phyloP scores from a whole-genome alignment of 345 rosid species.

The Firmiana major region DNA sequence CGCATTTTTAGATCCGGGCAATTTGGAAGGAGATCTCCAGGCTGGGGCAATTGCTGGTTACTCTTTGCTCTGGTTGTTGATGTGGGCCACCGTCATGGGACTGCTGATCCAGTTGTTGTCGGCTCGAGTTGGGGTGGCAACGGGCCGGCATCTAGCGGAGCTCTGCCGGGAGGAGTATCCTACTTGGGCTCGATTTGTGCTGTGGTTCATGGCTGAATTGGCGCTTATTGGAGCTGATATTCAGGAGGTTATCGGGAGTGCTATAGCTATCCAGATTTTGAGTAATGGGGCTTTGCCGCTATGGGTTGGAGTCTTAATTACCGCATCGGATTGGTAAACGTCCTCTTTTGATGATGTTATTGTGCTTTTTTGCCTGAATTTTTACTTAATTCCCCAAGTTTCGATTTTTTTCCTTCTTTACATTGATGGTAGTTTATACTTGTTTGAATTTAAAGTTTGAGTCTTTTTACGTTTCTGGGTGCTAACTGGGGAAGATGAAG shows the following conservation, averaged over 20 bases:
- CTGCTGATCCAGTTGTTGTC: constrained; percentile 77
- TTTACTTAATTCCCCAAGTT: not conserved
- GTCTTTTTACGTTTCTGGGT: not conserved
- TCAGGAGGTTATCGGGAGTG: constrained; percentile 96
- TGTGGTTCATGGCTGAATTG: constrained; percentile 93
- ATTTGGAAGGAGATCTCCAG: constrained; percentile 94
- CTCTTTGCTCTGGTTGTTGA: constrained; percentile 74
- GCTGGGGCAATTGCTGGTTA: constrained; percentile 94
- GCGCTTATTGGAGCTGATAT: constrained; percentile 93
- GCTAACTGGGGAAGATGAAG: not conserved
- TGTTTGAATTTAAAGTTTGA: not conserved
- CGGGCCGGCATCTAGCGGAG: constrained; percentile 90
- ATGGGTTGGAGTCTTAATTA: constrained; percentile 88
- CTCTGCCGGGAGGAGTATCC: constrained; percentile 89
- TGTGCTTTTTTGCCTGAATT: not conserved
- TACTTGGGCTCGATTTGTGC: constrained; percentile 66
- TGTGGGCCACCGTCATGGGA: constrained; percentile 94
- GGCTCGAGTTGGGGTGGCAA: constrained; percentile 84
- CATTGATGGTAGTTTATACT: not conserved
- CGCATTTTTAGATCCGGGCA: constrained; percentile 88
- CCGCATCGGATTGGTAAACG: constrained; percentile 77
- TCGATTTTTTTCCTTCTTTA: not conserved
- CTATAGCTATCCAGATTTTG: constrained; percentile 93
- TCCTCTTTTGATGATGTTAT: not conserved
- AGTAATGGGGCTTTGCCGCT: constrained; percentile 78